Evolutionary conservation across 805 yeast species (phyloP).

Genomic region (Saccharomyces jurei): DNA sequence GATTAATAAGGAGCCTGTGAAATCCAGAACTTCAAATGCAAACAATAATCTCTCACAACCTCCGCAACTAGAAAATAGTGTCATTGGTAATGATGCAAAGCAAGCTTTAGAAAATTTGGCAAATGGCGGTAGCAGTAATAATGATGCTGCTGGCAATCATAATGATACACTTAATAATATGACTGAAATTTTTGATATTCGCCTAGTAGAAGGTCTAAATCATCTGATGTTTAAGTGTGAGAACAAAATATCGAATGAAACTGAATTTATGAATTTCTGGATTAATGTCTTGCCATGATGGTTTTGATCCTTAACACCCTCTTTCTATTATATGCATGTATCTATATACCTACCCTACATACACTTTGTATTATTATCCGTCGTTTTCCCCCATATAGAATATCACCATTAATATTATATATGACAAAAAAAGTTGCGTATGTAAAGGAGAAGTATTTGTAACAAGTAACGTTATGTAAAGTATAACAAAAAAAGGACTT

Average conservation of each 20-base stretch:
- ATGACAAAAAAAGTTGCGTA: background rate
- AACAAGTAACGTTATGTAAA: background rate
- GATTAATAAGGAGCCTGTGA: slow-evolving; percentile 21
- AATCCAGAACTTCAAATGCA: slow-evolving; percentile 2
- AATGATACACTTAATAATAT: slow-evolving; percentile 5
- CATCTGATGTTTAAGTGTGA: slow-evolving; percentile 20
- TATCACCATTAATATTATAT: background rate
- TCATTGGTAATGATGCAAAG: background rate
- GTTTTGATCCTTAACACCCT: background rate
- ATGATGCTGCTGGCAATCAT: background rate
- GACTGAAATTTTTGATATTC: slow-evolving; percentile 22
- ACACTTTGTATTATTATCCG: background rate
- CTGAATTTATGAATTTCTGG: slow-evolving; percentile 27
- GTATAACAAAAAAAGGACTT: background rate
- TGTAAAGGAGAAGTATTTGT: background rate
- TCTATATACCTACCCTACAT: background rate
- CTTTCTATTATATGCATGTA: background rate
- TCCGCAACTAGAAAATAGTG: slow-evolving; percentile 2
- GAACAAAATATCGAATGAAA: slow-evolving; percentile 5
- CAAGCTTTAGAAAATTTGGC: background rate
- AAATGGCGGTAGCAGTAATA: background rate
- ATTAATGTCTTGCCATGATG: slow-evolving; percentile 25
- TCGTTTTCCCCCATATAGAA: background rate
- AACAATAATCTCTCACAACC: background rate
- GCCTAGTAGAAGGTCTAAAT: slow-evolving; percentile 28